Percentiles rank a stretch among this genome's conserved stretches.
These are phyloP conservation scores for Panicum miliaceum DNA, from an alignment of 176 grass and related monocot species.

Conservation along the genomic window DNA sequence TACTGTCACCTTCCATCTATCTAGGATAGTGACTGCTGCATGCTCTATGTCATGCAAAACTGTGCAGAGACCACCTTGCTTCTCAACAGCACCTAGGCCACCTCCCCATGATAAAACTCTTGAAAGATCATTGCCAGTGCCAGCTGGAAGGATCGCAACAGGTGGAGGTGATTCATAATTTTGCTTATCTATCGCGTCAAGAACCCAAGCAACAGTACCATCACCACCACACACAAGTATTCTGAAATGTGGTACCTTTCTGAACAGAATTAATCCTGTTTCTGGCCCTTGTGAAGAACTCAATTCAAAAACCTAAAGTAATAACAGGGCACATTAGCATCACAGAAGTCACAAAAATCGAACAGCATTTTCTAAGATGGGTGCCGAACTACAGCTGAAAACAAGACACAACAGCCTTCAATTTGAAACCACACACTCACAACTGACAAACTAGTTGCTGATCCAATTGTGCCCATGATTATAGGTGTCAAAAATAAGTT, in stretches of 20 bases:
- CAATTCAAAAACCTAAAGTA: conserved; percentile 66
- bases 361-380: conserved; percentile 1
- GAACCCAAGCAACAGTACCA: conserved; percentile 79
- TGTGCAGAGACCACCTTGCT: conserved; percentile 61
- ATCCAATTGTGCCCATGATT: neutral
- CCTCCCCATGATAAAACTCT: conserved; percentile 76
- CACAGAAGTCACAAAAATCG: conserved; percentile 7
- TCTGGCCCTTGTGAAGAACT: conserved; percentile 73
- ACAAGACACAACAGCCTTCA: neutral
- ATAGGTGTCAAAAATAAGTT: neutral
- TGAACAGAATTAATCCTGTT: conserved; percentile 59
- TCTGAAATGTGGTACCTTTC: conserved; percentile 80
- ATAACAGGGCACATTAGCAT: conserved; percentile 24
- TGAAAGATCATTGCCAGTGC: conserved; percentile 83
- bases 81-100: conserved; percentile 67
- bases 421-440: neutral
- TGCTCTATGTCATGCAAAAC: conserved; percentile 65
- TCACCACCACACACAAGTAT: conserved; percentile 79
- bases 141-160: conserved; percentile 86
- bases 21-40: conserved; percentile 71
- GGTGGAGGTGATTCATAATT: conserved; percentile 81
- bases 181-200: conserved; percentile 68
- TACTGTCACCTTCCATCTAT: conserved; percentile 72
- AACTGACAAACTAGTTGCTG: neutral
- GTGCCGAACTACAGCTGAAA: neutral